Percentiles rank a stretch among this genome's conserved stretches.
Conservation (phyloP, 139 green algal genomes). For the Micromonas pusilla region DNA sequence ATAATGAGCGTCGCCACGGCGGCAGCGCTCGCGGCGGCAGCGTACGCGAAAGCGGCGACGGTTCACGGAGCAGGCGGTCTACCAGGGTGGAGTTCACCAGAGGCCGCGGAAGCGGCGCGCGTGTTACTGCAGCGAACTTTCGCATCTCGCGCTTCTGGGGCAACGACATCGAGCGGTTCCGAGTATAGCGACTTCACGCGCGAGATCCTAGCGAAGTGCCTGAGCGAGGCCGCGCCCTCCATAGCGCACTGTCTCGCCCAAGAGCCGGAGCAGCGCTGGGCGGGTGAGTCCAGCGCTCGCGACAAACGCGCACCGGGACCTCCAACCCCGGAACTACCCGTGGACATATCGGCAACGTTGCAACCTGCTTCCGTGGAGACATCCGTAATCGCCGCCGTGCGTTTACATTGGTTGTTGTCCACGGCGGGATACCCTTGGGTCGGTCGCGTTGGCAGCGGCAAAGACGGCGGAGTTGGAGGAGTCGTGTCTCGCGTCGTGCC, state of each 20-base stretch:
- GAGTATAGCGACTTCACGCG: no score
- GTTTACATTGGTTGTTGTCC: not conserved
- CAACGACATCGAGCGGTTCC: no score
- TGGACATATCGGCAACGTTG: no score
- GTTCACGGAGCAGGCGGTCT: not conserved
- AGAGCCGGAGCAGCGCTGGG: no score
- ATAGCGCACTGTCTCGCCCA: no score
- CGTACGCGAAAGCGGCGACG: not conserved
- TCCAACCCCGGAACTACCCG: no score
- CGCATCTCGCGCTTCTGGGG: not conserved
- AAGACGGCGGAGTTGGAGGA: not conserved
- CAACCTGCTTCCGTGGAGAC: no score
- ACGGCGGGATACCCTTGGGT: not conserved
- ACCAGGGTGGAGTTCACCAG: not conserved
- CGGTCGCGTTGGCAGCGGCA: not conserved
- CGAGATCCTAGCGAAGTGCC: no score
- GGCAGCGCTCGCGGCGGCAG: not conserved
- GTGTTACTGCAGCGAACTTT: not conserved
- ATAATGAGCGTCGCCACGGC: not conserved
- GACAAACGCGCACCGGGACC: no score
- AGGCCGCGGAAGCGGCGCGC: not conserved
- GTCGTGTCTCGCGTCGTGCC: not conserved
- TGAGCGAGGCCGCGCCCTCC: no score
- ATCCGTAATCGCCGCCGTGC: not conserved
- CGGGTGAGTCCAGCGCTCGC: no score